Conservation (phyloP, 345 rosid genomes). For the Hibiscus syriacus region DNA sequence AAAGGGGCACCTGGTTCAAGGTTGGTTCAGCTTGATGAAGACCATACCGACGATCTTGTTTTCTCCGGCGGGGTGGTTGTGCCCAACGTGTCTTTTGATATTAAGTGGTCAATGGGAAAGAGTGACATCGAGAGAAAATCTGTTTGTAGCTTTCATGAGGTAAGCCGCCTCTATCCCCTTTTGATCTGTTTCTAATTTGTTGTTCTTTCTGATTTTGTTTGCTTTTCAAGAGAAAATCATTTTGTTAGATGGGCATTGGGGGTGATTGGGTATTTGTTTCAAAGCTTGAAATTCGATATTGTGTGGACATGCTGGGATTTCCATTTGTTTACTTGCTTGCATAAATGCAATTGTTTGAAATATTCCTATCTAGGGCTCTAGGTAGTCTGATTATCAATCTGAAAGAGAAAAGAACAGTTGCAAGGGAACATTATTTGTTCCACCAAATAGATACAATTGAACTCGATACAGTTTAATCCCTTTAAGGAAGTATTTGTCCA, state of each 20-base stretch:
- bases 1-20: slow-evolving; percentile 91
- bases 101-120: slow-evolving; percentile 45
- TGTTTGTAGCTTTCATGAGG: slow-evolving; percentile 77
- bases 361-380: not conserved
- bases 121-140: slow-evolving; percentile 38
- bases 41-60: slow-evolving; percentile 48
- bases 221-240: not conserved
- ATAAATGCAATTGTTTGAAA: not conserved
- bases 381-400: not conserved
- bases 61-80: slow-evolving; percentile 42
- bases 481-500: not conserved
- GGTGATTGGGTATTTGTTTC: no score
- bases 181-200: slow-evolving; percentile 9
- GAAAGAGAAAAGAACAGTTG: not conserved
- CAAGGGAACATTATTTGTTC: not conserved
- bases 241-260: not conserved
- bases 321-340: slow-evolving; percentile 5
- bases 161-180: slow-evolving; percentile 11
- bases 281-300: not conserved
- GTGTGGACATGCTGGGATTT: not conserved
- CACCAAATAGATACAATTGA: not conserved
- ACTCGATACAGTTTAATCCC: not conserved
- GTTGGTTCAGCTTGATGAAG: slow-evolving; percentile 64
- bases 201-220: slow-evolving; percentile 1
- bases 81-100: slow-evolving; percentile 56